These are phyloP conservation scores for Populus hybrid DNA, from an alignment of 441 rosid genomes.

Conservation along the genomic window DNA sequence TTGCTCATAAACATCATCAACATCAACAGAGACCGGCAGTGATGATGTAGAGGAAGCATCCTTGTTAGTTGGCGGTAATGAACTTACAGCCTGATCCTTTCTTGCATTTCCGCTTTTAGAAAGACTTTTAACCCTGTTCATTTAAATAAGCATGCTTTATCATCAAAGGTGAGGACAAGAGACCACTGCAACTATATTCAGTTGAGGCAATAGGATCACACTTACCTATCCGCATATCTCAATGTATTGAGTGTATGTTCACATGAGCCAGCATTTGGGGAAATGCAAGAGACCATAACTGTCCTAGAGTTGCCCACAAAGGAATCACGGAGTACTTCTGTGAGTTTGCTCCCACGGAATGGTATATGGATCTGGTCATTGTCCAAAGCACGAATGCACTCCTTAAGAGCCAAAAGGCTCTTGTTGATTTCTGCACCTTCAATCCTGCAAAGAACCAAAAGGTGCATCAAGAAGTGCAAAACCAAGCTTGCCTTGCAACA, in stretches of 20 bases:
- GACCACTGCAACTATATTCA: conserved; percentile 5
- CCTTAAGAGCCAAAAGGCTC: conserved; percentile 97
- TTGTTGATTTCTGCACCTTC: conserved; percentile 99
- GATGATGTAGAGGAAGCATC: conserved; percentile 52
- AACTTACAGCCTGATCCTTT: conserved; percentile 64
- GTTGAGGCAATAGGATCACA: conserved; percentile 21
- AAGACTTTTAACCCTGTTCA: conserved; percentile 92
- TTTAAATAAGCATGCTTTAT: conserved; percentile 21
- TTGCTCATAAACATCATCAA: conserved; percentile 57
- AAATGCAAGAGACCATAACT: conserved; percentile 97
- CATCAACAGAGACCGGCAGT: conserved; percentile 40
- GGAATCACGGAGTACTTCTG: conserved; percentile 98
- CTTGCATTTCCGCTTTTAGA: conserved; percentile 83
- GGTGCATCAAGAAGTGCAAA: conserved; percentile 18
- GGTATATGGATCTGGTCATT: conserved; percentile 99
- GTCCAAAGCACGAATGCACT: conserved; percentile 97
- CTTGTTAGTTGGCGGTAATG: conserved; percentile 46
- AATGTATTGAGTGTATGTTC: conserved; percentile 96
- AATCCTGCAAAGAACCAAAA: conserved; percentile 50
- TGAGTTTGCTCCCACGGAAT: conserved; percentile 97
- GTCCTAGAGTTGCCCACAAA: conserved; percentile 98
- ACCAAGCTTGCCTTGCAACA: not conserved
- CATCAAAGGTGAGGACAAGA: not conserved
- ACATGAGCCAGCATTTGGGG: conserved; percentile 98
- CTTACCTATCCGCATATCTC: conserved; percentile 97